A percentile compares a stretch with the other conserved stretches of the same genome.
phyloP scores from a whole-genome alignment of 352 stramenopile species.

The Chrysophaeum taylorii region DNA sequence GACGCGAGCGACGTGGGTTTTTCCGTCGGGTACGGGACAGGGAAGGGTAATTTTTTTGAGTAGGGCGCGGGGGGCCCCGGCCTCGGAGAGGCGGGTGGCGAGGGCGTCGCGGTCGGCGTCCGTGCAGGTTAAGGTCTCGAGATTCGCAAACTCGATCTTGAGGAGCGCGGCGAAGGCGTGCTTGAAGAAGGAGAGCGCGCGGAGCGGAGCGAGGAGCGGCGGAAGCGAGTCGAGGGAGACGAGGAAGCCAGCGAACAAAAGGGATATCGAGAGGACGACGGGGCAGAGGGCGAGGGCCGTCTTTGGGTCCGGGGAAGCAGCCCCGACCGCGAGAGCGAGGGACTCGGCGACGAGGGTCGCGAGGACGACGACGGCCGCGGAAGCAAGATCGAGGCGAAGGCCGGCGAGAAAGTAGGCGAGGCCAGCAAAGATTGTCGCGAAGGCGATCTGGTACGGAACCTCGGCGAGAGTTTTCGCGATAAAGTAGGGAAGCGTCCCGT shows the following conservation, averaged over 20 bases:
- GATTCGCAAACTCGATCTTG: not conserved
- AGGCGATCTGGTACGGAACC: constrained; percentile 1
- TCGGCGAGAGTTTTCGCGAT: constrained; percentile 10
- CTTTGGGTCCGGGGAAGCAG: not conserved
- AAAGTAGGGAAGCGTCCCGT: constrained; percentile 16
- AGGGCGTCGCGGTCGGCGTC: not conserved
- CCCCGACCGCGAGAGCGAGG: not conserved
- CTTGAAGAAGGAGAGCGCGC: not conserved
- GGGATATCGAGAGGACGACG: not conserved
- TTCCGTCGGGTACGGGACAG: constrained; percentile 4
- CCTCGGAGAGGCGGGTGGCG: not conserved
- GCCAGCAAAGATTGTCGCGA: constrained; percentile 6
- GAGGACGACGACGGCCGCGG: not conserved
- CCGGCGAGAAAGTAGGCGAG: constrained; percentile 10
- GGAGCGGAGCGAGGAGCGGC: not conserved
- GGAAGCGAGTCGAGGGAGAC: constrained; percentile 1
- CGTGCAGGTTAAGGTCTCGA: not conserved
- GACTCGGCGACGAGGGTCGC: constrained; percentile 6
- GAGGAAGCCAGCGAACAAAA: not conserved
- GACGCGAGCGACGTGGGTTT: not conserved
- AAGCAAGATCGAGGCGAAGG: not conserved
- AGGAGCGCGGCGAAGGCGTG: constrained; percentile 1
- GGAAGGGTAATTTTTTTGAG: too few species aligned
- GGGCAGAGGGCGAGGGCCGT: not conserved
- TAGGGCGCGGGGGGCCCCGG: not conserved